Evolutionary conservation across 1,284 basidiomycete genomes (phyloP), one percentile per base, ranked within the genome.

Genomic region (Tilletiopsis washingtonensis): DNA sequence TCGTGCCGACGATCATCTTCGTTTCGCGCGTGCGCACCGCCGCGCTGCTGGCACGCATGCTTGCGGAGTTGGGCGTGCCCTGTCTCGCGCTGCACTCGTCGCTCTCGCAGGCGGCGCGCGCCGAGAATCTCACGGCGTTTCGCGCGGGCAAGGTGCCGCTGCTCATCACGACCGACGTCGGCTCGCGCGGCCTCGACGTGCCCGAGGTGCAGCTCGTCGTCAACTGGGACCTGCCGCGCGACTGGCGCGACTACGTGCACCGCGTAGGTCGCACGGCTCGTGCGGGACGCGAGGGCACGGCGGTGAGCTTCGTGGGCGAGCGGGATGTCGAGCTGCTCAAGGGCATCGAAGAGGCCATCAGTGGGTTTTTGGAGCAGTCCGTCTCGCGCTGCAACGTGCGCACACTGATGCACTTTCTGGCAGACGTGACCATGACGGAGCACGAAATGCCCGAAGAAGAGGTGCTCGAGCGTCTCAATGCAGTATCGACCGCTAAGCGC

Each of bases 301-400:
- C 90, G 0, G 80, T 98, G 40, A 96, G 89, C 62, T 88, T 98
- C 69, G 87, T 98, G 47, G 94, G 91, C 3, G 93, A 98, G 75
- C 78, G 82, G 40, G 93, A 98, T 68, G 88, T 94, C 62, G 84
- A 90, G 57, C 78, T 86, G 42, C 81, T 98, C 32, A 73, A 88
- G 61, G 79, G 76, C 51, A 87, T 98, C 57, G 94, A 99, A 75
- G 80, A 81, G 40, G 83, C 88, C 34, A 91, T 96, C 56, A 81
- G 29, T 34, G 29, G n/a, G 29, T 34, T n/a, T 34, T n/a, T 34
- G 9, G 29, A 34, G 9, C 9, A n/a, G n/a, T 34, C 29, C 29
- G 9, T 34, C 9, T 9, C 29, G 9, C 9, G n/a, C 29, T 34
- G 29, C 9, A 9, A 9, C 9, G n/a, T 34, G 29, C n/a, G 29